Evolutionary conservation across 2,329 filamentous ascomycete species (phyloP), one percentile per base, ranked within the genome.

Genomic region (Parafenestella ontariensis): DNA sequence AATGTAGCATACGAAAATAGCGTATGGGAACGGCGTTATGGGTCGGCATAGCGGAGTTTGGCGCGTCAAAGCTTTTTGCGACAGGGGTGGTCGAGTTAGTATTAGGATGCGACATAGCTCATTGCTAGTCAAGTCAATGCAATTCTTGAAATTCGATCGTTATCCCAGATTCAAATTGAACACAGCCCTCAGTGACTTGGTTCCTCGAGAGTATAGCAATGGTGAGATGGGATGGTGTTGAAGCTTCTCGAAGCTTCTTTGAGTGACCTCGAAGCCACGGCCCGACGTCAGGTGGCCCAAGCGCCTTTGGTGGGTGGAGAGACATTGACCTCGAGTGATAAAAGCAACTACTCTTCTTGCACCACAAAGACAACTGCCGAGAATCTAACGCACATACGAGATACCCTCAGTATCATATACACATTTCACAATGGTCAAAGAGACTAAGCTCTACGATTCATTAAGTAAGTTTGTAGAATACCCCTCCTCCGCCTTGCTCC

Each of bases 391-490:
- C 47, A 43, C 42, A 52, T 49, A 64, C 48, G 49, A 61, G 28
- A 61, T 52, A 61, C 40, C 44, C 40, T 52, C 46, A 37, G 17
- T 23, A 17, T 57, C 41, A 42, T 43, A 34, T 43, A 42, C 24
- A 56, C 46, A 56, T 28, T 50, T 66, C 77, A 86, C 67, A 65
- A 97, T 98, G 94, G 92, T 96, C 66, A 90, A 91, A 70, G 94
- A 98, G 82, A 95, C 90, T 48, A 96, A 96, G 79, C 88, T 98
- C 61, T 99, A 99, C 83, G 92, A 98, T 77, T 84, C 87, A 61
- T 83, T 99, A 69, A 82, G 76, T 77, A 73, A 46, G 76, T 69
- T 58, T 56, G 48, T 51, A 26, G 34, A 43, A 34, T 68, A 52
- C 66, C 69, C 70, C 68, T 63, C 65, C 58, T 49, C 52, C 41